A percentile compares a stretch with the other conserved stretches of the same genome.
Evolutionary conservation across 225 moss, liverwort and hornwort genomes (phyloP).

Genomic region (Neckera pumila): DNA sequence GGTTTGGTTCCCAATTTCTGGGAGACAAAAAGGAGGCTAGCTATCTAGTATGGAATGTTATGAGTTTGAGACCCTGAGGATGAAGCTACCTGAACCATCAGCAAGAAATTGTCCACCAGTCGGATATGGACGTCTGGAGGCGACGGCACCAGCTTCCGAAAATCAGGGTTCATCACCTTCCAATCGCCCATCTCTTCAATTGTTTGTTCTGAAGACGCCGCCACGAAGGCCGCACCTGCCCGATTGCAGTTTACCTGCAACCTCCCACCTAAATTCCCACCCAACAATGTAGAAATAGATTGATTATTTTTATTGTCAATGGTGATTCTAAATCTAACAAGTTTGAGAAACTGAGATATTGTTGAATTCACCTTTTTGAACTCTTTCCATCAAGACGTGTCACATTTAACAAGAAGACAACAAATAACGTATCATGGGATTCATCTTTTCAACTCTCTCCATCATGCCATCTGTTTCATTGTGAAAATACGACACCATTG

Average conservation of each 20-base stretch:
- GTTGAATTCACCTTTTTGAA: not conserved
- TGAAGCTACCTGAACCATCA: constrained; percentile 28
- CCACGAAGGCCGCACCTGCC: constrained; percentile 20
- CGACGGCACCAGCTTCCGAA: constrained; percentile 18
- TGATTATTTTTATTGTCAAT: not conserved
- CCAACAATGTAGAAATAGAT: not conserved
- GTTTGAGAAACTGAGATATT: not conserved
- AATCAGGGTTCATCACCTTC: constrained; percentile 27
- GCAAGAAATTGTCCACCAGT: constrained; percentile 14
- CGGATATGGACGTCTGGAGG: not conserved
- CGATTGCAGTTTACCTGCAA: constrained; percentile 28
- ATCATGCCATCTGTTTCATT: not conserved
- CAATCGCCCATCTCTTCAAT: constrained; percentile 18
- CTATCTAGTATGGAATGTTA: not conserved
- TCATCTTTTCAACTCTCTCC: not conserved
- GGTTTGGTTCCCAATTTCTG: not conserved
- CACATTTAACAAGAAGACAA: not conserved
- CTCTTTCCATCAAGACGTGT: not conserved
- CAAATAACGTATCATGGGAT: no score
- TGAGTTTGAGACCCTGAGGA: not conserved
- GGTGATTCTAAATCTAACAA: not conserved
- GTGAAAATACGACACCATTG: no score
- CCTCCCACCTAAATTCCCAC: not conserved
- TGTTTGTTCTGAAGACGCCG: constrained; percentile 14
- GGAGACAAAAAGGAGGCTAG: not conserved